Percentiles rank a stretch among this genome's conserved stretches.
Conservation (phyloP, 2,329 filamentous ascomycete genomes). For the Colletotrichum neosansevieriae region DNA sequence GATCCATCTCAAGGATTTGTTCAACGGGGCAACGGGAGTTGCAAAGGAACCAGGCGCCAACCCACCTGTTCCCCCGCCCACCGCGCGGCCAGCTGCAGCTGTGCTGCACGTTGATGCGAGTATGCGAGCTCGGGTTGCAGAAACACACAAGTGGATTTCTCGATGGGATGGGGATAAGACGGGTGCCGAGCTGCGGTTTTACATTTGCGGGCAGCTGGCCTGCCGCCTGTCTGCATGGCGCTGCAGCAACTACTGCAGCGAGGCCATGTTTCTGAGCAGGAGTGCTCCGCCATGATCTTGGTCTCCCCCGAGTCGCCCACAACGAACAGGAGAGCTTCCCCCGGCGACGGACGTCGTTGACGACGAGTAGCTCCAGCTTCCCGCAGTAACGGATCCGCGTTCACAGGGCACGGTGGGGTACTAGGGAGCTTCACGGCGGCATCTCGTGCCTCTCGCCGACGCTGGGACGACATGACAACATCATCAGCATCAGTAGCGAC, state of each 20-base stretch:
- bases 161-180: slow-evolving; percentile 18
- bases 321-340: slow-evolving; percentile 14
- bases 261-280: slow-evolving; percentile 32
- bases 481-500: slow-evolving; percentile 18
- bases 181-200: slow-evolving; percentile 32
- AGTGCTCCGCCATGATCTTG: slow-evolving; percentile 28
- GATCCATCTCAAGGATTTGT: slow-evolving; percentile 14
- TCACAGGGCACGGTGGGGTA: slow-evolving; percentile 10
- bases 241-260: slow-evolving; percentile 28
- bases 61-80: slow-evolving; percentile 37
- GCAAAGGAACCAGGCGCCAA: background rate
- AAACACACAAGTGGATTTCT: slow-evolving; percentile 16
- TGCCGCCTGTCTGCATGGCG: slow-evolving; percentile 27
- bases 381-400: slow-evolving; percentile 14
- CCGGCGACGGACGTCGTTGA: slow-evolving; percentile 22
- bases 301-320: slow-evolving; percentile 3
- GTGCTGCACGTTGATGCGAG: slow-evolving; percentile 29
- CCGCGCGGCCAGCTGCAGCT: slow-evolving; percentile 33
- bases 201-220: slow-evolving; percentile 29
- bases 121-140: slow-evolving; percentile 23
- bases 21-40: slow-evolving; percentile 32
- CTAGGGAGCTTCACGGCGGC: slow-evolving; percentile 14
- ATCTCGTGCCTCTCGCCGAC: slow-evolving; percentile 17
- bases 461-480: slow-evolving; percentile 32
- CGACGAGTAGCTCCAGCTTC: slow-evolving; percentile 23